Base-by-base conservation (phyloP, 169 alveolate species). In the Plasmodium inui region DNA sequence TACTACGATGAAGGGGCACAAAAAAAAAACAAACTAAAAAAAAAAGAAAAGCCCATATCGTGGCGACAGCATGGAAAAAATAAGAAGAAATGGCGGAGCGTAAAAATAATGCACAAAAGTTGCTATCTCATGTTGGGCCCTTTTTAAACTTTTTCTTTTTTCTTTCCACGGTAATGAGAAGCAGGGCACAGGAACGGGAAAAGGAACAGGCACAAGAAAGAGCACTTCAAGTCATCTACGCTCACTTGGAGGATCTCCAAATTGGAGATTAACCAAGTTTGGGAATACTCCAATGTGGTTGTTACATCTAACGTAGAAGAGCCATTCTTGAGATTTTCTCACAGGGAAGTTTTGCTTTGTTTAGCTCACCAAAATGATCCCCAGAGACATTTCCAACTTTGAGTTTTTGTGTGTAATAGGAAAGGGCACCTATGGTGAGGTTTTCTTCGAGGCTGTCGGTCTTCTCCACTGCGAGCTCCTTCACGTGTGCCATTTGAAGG, bases 371-470 rank as follows among this genome's bases (percentile, higher is more conserved):
- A 73, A 26, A 86, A 86, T 86, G 93, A 53, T 34, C 67, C 61
- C 88, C 28, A 55, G 37, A 34, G 82, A 81, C 53, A 90, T 90
- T 41, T 80, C 90, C 32, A 74, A 70, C 55, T 90, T 90, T 90
- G 92, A 80, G 44, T 90, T 90, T 53, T 28, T 90, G 72, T 41
- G 80, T 81, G 61, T 90, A 22, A 90, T 90, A 79, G 94, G 94
- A 74, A 90, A 90, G 76, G 94, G 94, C 8, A 90, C 94, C n/a
- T 90, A 90, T 30, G 93, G 93, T 88, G 28, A 88, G 73, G 10
- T 26, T 22, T 71, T 26, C 39, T 34, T 72, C 26, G 26, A 44
- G 37, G 28, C 34, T 7, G 12, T 74, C 7, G 57, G 82, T 74
- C 19, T 67, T 67, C 34, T 67, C 34, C 76, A 67, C 76, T 37